phyloP scores from a whole-genome alignment of 1,284 basidiomycete genomes.

The Pseudozyma tsukubaensis region DNA sequence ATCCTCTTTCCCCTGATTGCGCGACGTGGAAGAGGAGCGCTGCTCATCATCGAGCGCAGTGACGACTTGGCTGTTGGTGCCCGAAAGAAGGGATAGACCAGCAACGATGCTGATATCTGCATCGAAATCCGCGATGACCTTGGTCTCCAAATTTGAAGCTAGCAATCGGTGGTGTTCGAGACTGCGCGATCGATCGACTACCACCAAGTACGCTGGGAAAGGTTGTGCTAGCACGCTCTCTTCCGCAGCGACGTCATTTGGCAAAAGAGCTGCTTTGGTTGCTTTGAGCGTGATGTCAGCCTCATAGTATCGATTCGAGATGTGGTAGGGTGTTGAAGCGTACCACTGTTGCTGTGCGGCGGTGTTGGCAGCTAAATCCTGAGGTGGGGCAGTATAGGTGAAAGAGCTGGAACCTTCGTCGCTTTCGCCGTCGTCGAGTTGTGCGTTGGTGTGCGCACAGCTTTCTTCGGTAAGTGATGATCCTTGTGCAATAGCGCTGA shows the following conservation, averaged over 20 bases:
- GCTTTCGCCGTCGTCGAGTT: constrained; percentile 10
- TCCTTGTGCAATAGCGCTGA: constrained; percentile 44
- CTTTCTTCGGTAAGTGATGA: background rate
- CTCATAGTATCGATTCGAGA: constrained; percentile 60
- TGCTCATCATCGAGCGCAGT: constrained; percentile 21
- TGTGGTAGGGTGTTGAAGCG: constrained; percentile 42
- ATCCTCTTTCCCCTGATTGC: background rate
- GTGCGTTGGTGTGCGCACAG: too few relatives aligned
- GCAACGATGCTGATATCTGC: constrained; percentile 44
- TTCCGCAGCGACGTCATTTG: background rate
- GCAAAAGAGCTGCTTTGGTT: constrained; percentile 12
- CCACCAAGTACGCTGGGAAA: constrained; percentile 37
- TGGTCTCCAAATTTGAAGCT: constrained; percentile 17
- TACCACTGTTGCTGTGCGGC: constrained; percentile 13
- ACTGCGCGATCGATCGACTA: constrained; percentile 33
- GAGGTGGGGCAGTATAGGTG: constrained; percentile 23
- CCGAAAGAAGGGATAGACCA: constrained; percentile 24
- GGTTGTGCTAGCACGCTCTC: constrained; percentile 8
- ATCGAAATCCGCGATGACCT: constrained; percentile 24
- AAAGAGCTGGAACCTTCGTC: constrained; percentile 42
- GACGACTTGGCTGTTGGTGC: constrained; percentile 11
- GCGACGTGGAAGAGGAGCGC: background rate
- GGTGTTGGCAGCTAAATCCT: too few relatives aligned
- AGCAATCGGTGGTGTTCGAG: constrained; percentile 27
- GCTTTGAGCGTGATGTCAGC: constrained; percentile 51